phyloP scores from a whole-genome alignment of 208 protist genomes.

The Trypanosoma cruzi region DNA sequence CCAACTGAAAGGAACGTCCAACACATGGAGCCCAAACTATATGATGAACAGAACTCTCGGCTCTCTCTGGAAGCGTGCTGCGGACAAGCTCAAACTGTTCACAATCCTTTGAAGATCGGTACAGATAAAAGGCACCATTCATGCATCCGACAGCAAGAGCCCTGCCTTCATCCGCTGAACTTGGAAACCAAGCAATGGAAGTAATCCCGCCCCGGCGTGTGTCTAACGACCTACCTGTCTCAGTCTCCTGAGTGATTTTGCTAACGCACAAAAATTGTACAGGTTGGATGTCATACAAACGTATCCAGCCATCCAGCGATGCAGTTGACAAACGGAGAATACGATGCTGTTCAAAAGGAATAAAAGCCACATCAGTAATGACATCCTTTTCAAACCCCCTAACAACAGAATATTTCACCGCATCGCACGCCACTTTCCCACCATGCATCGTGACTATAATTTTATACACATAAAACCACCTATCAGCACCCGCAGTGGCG shows the following conservation, averaged over 20 bases:
- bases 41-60: slow-evolving; percentile 55
- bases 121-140: slow-evolving; percentile 78
- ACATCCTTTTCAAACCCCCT: slow-evolving; percentile 88
- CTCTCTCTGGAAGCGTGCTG: slow-evolving; percentile 34
- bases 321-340: slow-evolving; percentile 83
- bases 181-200: slow-evolving; percentile 86
- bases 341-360: slow-evolving; percentile 80
- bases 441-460: slow-evolving; percentile 66
- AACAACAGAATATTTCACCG: slow-evolving; percentile 59
- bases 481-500: slow-evolving; percentile 79
- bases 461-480: slow-evolving; percentile 87
- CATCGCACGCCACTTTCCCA: slow-evolving; percentile 47
- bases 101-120: slow-evolving; percentile 67
- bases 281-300: slow-evolving; percentile 85
- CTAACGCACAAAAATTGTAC: slow-evolving; percentile 68
- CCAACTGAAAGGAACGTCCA: slow-evolving; percentile 80
- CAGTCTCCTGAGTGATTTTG: slow-evolving; percentile 63
- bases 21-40: slow-evolving; percentile 79
- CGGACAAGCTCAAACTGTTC: slow-evolving; percentile 47
- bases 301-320: slow-evolving; percentile 85
- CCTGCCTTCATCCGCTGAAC: slow-evolving; percentile 69
- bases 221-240: slow-evolving; percentile 17
- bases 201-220: slow-evolving; percentile 58
- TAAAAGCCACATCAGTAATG: slow-evolving; percentile 89
- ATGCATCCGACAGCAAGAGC: slow-evolving; percentile 82